Evolutionary conservation across 495 filamentous ascomycete genomes (phyloP), one percentile per base, ranked within the genome.

Genomic region (Neurospora tetraspora): DNA sequence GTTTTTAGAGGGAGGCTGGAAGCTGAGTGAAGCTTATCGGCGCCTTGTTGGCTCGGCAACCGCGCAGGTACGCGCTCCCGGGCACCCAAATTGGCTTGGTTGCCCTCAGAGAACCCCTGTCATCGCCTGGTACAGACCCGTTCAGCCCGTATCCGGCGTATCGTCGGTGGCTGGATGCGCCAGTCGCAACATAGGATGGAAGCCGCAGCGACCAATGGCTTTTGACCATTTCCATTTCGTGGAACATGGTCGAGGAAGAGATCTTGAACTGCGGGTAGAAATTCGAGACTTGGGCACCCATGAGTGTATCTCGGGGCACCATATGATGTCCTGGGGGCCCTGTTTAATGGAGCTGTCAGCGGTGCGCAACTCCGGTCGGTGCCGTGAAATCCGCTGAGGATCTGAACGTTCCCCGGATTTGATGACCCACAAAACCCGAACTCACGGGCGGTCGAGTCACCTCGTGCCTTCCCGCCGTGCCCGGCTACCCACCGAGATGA

Each of bases 41-140:
- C 16, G 23, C 31, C 1, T 53, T 37, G 70, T 74, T 74, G 73
- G 70, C 73, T 68, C 31, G 73, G 73, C 73, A 74, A 74, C 73
- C 45, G 61, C 47, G 73, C 37, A 39, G 27, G 36, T 43, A 65
- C 53, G 53, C 36, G 36, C 42, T 37, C 14, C 23, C 20, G 31
- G 72, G 43, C 20, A 20, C 47, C 47, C 47, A 14, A 31, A 53
- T 53, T 23, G 45, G 20, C 45, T 53, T 53, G 45, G 45, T 6
- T 53, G 45, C 45, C 45, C 45, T 23, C 23, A 8, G 34, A 31
- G 6, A 65, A 65, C 27, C 53, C 53, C 27, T 65, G 53, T 65
- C 53, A 34, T 61, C 6, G 53, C 53, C 53, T 61, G 53, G 27
- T 34, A 61, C 53, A 34, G 27, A 61, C 53, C 27, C 53, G 53